A percentile compares a stretch with the other conserved stretches of the same genome.
phyloP scores from a whole-genome alignment of 176 grass and related monocot genomes.

The Cenchrus fungigraminus region DNA sequence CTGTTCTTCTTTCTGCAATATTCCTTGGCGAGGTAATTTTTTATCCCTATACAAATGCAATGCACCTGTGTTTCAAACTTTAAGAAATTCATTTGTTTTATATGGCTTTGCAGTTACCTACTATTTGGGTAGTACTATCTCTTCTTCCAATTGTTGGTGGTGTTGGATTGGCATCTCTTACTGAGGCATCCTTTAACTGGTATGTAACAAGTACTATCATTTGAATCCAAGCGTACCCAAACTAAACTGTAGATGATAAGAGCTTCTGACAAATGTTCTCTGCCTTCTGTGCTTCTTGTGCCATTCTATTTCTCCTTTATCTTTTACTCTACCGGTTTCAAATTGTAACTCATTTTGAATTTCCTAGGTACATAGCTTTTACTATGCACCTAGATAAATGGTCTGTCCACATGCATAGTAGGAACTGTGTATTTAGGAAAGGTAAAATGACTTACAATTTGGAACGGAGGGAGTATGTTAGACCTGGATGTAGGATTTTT shows the following conservation, averaged over 20 bases:
- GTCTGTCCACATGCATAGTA: too few species aligned
- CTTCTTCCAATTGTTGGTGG: conserved; percentile 87
- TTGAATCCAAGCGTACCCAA: neutral
- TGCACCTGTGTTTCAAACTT: neutral
- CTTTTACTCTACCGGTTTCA: neutral
- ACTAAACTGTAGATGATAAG: neutral
- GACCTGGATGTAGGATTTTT: neutral
- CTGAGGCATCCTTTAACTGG: conserved; percentile 92
- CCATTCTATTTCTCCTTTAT: conserved; percentile 16
- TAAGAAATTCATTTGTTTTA: neutral
- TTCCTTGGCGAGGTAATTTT: conserved; percentile 72
- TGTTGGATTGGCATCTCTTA: conserved; percentile 81
- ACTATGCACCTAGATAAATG: too few species aligned
- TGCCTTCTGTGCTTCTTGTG: neutral
- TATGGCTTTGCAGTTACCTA: conserved; percentile 49
- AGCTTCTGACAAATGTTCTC: neutral
- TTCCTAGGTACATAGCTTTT: too few species aligned
- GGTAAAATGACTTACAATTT: too few species aligned
- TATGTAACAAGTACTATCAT: conserved; percentile 29
- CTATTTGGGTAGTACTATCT: conserved; percentile 59
- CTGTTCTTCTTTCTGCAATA: conserved; percentile 71
- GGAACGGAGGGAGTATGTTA: neutral
- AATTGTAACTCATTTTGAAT: too few species aligned
- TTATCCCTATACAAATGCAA: neutral
- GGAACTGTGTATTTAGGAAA: too few species aligned